Conservation (phyloP, 2,329 filamentous ascomycete genomes). For the Cladophialophora bantiana region DNA sequence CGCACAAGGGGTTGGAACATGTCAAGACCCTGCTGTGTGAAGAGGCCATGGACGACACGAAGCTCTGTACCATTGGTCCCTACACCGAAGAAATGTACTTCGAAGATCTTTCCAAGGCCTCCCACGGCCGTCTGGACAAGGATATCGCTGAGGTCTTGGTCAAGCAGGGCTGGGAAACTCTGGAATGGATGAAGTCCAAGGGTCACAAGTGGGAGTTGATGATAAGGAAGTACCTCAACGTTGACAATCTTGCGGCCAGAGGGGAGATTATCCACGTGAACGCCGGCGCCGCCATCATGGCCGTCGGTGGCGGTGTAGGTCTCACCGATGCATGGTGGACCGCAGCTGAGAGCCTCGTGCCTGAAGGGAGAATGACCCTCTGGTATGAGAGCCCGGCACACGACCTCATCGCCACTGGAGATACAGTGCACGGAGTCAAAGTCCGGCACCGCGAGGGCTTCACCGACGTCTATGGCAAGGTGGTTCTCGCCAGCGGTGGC, state of each 20-base stretch:
- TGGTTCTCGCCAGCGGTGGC: slow-evolving; percentile 66
- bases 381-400: slow-evolving; percentile 38
- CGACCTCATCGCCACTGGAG: slow-evolving; percentile 45
- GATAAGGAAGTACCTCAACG: slow-evolving; percentile 69
- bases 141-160: slow-evolving; percentile 59
- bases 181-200: slow-evolving; percentile 63
- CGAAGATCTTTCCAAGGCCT: slow-evolving; percentile 63
- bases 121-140: slow-evolving; percentile 60
- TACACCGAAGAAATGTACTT: slow-evolving; percentile 64
- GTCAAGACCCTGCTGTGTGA: slow-evolving; percentile 69
- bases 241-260: slow-evolving; percentile 51
- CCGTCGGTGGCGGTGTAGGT: slow-evolving; percentile 61
- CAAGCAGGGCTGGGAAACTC: slow-evolving; percentile 56
- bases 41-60: slow-evolving; percentile 46
- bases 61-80: slow-evolving; percentile 62
- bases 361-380: slow-evolving; percentile 21
- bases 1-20: slow-evolving; percentile 57
- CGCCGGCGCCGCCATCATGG: slow-evolving; percentile 65
- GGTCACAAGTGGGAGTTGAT: slow-evolving; percentile 66
- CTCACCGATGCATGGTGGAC: slow-evolving; percentile 45
- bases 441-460: slow-evolving; percentile 7
- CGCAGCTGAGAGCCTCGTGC: slow-evolving; percentile 36
- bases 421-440: slow-evolving; percentile 37
- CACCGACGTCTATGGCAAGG: slow-evolving; percentile 32
- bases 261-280: slow-evolving; percentile 47